These are phyloP conservation scores for Coniferiporia sulphurascens DNA, from an alignment of 1,284 basidiomycete species.

Conservation along the genomic window DNA sequence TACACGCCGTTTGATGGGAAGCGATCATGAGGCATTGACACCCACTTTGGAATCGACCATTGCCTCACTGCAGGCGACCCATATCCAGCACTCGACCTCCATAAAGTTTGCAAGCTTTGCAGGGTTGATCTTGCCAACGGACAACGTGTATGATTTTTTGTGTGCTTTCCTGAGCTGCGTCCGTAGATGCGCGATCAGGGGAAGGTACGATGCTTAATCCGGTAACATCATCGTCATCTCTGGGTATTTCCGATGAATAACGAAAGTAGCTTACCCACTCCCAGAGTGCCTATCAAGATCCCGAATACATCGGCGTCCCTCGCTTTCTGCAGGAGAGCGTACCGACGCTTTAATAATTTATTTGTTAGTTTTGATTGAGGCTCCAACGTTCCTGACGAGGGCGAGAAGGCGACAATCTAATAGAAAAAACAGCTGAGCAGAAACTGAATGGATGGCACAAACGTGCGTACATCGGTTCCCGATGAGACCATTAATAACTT, in stretches of 20 bases:
- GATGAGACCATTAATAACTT: conserved; percentile 77
- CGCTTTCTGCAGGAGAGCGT: conserved; percentile 84
- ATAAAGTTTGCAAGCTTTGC: conserved; percentile 95
- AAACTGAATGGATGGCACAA: conserved; percentile 20
- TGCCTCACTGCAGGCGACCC: conserved; percentile 93
- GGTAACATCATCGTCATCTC: conserved; percentile 12
- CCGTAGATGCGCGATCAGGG: conserved; percentile 76
- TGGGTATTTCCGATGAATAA: conserved; percentile 18
- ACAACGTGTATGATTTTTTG: conserved; percentile 93
- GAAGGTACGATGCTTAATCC: conserved; percentile 68
- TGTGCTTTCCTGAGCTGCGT: conserved; percentile 54
- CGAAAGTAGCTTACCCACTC: conserved; percentile 55
- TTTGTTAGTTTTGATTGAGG: conserved; percentile 70
- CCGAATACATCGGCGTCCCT: conserved; percentile 93
- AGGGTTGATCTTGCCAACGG: conserved; percentile 93
- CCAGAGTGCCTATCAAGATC: conserved; percentile 92
- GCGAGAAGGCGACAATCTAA: conserved; percentile 78
- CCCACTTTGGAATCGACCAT: conserved; percentile 77
- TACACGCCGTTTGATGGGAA: background rate
- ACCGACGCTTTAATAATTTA: conserved; percentile 87
- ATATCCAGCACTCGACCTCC: conserved; percentile 94
- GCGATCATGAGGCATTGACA: conserved; percentile 4
- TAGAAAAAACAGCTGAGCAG: background rate
- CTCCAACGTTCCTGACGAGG: conserved; percentile 41
- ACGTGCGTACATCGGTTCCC: conserved; percentile 29